Evolutionary conservation across 352 stramenopile species (phyloP), one percentile per base, ranked within the genome.

Genomic region (Aphanomyces cochlioides): DNA sequence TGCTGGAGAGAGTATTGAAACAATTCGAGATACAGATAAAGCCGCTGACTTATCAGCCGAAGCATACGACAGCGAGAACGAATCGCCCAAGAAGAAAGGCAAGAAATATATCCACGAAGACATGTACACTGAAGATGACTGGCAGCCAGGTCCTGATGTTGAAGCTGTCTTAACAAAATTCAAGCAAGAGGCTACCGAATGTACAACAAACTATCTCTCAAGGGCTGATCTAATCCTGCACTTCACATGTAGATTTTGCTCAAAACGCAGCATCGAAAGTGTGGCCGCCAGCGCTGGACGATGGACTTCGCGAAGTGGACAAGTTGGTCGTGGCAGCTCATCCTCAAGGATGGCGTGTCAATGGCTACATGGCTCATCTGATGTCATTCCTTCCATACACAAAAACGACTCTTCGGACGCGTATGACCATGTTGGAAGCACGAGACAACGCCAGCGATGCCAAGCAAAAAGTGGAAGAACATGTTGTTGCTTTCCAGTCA

Each of bases 371-470:
- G 73, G 84, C 85, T 15, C 92, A 85, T 64, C 75, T 95, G 38
- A 93, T 93, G 87, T 88, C 81, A 48, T 95, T 95, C 68, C 70
- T 95, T 48, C 87, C 87, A 39, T 95, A 93, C 68, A 95, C 87
- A 2, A 95, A 95, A 68, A 87, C 92, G 69, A 92, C 92, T 40
- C 67, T 95, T 21, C 92, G 93, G 78, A 84, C 91, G 50, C 13
- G 56, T 15, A 95, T 95, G 87, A 66, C 92, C 45, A 81, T 86
- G 3, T 72, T 95, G 19, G 87, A 95, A 78, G 87, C 84, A 15
- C 82, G 87, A 28, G 87, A 95, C 67, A 75, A 73, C 10, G 85
- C 84, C 41, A 80, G 78, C 19, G 67, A 66, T 13, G 77, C 85
- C 41, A 87, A 80, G 56, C 79, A 92, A 36, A 79, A 83, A 13